phyloP scores from a whole-genome alignment of 139 green algal species.

The Micractinium conductrix region DNA sequence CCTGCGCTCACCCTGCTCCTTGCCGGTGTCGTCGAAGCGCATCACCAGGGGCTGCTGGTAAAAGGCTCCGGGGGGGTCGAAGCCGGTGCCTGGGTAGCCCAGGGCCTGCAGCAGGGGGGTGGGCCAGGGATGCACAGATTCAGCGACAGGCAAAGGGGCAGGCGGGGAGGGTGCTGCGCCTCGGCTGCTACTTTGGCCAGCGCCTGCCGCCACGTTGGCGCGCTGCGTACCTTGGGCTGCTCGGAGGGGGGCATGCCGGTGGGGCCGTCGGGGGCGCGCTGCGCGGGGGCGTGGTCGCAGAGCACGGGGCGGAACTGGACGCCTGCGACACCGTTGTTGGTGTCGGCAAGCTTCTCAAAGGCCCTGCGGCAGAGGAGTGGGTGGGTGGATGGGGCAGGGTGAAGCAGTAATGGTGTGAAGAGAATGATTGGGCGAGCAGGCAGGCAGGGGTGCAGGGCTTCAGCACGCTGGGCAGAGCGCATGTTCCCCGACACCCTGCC shows the following conservation, averaged over 20 bases:
- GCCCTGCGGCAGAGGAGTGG: neutral
- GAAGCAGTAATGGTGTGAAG: neutral
- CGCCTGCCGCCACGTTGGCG: too few relatives aligned
- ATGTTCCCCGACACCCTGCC: neutral
- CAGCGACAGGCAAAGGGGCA: too few relatives aligned
- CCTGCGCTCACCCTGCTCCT: constrained; percentile 22
- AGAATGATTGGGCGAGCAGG: neutral
- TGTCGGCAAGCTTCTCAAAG: neutral
- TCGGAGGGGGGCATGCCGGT: constrained; percentile 2
- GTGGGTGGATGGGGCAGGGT: too few relatives aligned
- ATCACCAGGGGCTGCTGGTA: constrained; percentile 19
- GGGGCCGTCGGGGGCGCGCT: constrained; percentile 21
- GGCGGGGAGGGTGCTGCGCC: too few relatives aligned
- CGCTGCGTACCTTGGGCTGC: too few relatives aligned
- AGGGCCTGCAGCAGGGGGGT: too few relatives aligned
- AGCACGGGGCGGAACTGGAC: constrained; percentile 34
- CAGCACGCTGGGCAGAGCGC: too few relatives aligned
- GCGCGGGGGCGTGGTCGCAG: constrained; percentile 26
- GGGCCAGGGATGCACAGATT: too few relatives aligned
- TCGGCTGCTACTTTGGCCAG: too few relatives aligned
- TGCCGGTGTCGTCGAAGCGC: constrained; percentile 35
- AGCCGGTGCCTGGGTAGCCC: neutral
- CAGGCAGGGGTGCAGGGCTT: neutral
- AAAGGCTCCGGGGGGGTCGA: neutral
- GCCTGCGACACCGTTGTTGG: neutral